Evolutionary conservation across 805 yeast species (phyloP).

Genomic region (Candida verbasci): DNA sequence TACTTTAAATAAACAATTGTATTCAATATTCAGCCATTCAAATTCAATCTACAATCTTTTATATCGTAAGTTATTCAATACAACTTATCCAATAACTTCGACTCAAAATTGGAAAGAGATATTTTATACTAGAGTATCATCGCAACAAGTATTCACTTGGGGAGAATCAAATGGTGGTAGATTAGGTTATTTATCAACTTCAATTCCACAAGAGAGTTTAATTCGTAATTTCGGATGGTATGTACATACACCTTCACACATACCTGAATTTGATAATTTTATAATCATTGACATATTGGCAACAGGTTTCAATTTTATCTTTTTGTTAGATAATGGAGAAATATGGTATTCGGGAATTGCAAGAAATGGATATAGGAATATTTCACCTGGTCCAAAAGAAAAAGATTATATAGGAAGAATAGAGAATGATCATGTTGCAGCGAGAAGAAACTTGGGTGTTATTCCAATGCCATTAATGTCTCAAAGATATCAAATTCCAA

Average conservation of each 20-base stretch:
- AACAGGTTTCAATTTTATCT: slow-evolving; percentile 62
- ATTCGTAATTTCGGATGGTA: slow-evolving; percentile 17
- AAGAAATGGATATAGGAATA: slow-evolving; percentile 14
- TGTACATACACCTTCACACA: slow-evolving; percentile 34
- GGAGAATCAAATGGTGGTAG: slow-evolving; percentile 41
- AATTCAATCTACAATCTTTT: slow-evolving; percentile 19
- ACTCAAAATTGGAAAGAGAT: slow-evolving; percentile 47
- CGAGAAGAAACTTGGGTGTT: slow-evolving; percentile 6
- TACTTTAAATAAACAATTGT: slow-evolving; percentile 33
- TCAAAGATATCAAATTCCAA: not conserved
- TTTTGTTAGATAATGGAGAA: slow-evolving; percentile 52
- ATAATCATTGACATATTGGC: slow-evolving; percentile 47
- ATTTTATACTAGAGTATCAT: slow-evolving; percentile 38
- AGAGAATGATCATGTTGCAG: not conserved
- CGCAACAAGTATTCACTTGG: slow-evolving; percentile 51
- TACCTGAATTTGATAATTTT: slow-evolving; percentile 30
- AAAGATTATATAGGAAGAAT: slow-evolving; percentile 13
- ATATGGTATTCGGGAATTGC: slow-evolving; percentile 49
- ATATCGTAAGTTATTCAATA: slow-evolving; percentile 41
- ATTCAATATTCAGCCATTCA: slow-evolving; percentile 27
- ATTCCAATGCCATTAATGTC: slow-evolving; percentile 4
- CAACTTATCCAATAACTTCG: slow-evolving; percentile 36
- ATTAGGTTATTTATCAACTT: slow-evolving; percentile 37
- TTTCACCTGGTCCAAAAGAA: slow-evolving; percentile 26
- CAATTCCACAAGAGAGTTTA: slow-evolving; percentile 20